A percentile compares a stretch with the other conserved stretches of the same genome.
phyloP scores from a whole-genome alignment of 169 alveolate genomes.

The Eimeria necatrix region DNA sequence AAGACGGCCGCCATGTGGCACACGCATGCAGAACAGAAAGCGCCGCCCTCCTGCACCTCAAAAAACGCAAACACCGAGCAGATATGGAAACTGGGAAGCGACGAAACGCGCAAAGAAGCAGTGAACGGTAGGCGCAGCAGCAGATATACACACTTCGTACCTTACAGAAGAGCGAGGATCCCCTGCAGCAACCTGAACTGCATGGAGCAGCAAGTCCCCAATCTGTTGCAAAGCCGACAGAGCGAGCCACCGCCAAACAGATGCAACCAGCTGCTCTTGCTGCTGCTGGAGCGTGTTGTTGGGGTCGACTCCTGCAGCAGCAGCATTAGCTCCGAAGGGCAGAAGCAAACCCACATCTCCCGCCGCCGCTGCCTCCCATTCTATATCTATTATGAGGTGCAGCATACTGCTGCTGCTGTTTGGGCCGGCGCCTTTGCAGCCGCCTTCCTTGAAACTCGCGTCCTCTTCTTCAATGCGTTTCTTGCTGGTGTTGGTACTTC shows the following conservation, averaged over 20 bases:
- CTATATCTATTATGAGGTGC: conserved; percentile 54
- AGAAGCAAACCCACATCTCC: conserved; percentile 43
- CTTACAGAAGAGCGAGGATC: conserved; percentile 59
- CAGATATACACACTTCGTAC: not conserved
- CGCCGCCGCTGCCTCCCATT: conserved; percentile 65
- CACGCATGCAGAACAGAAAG: conserved; percentile 48
- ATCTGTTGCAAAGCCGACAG: conserved; percentile 71
- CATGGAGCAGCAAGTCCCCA: conserved; percentile 69
- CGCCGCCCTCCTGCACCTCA: conserved; percentile 61
- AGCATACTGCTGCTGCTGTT: conserved; percentile 56
- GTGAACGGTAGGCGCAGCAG: not conserved
- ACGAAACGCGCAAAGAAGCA: not conserved
- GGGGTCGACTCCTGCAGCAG: conserved; percentile 21
- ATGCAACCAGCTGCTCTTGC: conserved; percentile 13
- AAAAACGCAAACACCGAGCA: not conserved
- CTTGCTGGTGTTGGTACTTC: conserved; percentile 1
- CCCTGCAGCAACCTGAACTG: conserved; percentile 32
- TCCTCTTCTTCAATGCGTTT: not conserved
- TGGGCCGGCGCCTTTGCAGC: not conserved
- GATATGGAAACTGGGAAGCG: not conserved
- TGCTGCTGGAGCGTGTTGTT: conserved; percentile 58
- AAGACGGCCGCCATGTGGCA: conserved; percentile 65
- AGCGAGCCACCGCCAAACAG: conserved; percentile 63
- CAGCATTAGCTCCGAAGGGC: conserved; percentile 52
- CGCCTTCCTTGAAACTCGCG: conserved; percentile 8